Evolutionary conservation across 305 asterid species (phyloP), one percentile per base, ranked within the genome.

Genomic region (Solanum hybrid): DNA sequence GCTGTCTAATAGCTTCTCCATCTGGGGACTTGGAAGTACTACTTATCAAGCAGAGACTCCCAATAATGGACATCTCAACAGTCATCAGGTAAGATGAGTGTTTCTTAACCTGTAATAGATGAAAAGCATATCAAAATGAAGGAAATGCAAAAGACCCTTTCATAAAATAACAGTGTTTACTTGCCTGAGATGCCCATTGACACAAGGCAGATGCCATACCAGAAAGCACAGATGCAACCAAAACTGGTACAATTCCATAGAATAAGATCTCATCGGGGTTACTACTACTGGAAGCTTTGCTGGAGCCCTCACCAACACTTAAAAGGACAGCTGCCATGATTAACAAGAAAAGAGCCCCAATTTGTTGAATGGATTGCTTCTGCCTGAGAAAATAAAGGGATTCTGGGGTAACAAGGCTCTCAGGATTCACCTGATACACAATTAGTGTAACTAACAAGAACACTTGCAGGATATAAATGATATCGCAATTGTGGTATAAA

Each of bases 121-220:
- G 60, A 34, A 40, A 71, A 81, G 51, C 72, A 32, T 10, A 87
- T 76, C 51, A 85, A 34, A 85, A 76, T 16, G 76, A 80, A 88
- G 37, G 37, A 38, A 29, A 36, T 56, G n/a, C 75, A 85, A 24
- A 77, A 64, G 13, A 35, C 42, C 38, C 26, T 12, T 35, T 2
- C 35, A 27, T 37, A 88, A 37, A 87, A 11, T 77, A 27, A 17
- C 9, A 42, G 13, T 35, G 24, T 56, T 87, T 86, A 89, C 94
- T 92, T 92, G 94, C 99, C 93, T 97, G 99, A 89, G 97, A 93
- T 77, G 99, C 98, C 99, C 99, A 96, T 92, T 97, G 99, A 88
- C 99, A 97, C 92, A 97, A 93, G 72, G 99, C 95, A 90, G 99
- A 97, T 90, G 99, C 99, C 93, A 97, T 89, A 91, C 99, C 99